A percentile compares a stretch with the other conserved stretches of the same genome.
Conservation (phyloP, 2,329 filamentous ascomycete genomes). For the Amauroascus verrucosus region DNA sequence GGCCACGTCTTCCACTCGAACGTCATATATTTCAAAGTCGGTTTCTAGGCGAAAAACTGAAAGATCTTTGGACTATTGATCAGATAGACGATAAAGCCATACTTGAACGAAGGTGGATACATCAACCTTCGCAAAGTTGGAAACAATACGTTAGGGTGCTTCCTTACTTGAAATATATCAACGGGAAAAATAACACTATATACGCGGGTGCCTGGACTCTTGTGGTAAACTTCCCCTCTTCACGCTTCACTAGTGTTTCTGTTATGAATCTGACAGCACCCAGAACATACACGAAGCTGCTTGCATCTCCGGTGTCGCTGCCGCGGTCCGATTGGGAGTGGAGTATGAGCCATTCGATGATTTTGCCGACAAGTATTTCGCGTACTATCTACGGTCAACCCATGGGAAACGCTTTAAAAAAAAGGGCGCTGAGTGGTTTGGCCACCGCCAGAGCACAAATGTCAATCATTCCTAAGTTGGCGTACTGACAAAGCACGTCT, state of each 20-base stretch:
- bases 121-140: slow-evolving; percentile 51
- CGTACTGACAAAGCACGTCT: not conserved
- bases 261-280: slow-evolving; percentile 1
- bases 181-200: slow-evolving; percentile 52
- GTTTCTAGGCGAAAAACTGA: slow-evolving; percentile 47
- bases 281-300: slow-evolving; percentile 55
- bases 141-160: slow-evolving; percentile 54
- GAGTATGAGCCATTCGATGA: slow-evolving; percentile 41
- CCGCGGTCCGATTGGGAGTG: slow-evolving; percentile 58
- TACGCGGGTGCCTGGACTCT: slow-evolving; percentile 61
- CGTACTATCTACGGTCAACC: slow-evolving; percentile 22
- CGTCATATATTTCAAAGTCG: slow-evolving; percentile 61
- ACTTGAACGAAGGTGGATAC: slow-evolving; percentile 52
- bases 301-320: slow-evolving; percentile 59
- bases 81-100: slow-evolving; percentile 48
- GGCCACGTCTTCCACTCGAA: slow-evolving; percentile 33
- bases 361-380: slow-evolving; percentile 26
- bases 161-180: slow-evolving; percentile 61
- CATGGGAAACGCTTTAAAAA: slow-evolving; percentile 13
- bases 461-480: not conserved
- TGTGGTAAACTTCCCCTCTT: slow-evolving; percentile 41
- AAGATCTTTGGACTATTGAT: slow-evolving; percentile 49
- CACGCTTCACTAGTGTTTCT: not conserved
- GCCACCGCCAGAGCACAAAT: not conserved
- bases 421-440: not conserved